Conservation (phyloP, 352 stramenopile genomes). For the Phytophthora pisi region DNA sequence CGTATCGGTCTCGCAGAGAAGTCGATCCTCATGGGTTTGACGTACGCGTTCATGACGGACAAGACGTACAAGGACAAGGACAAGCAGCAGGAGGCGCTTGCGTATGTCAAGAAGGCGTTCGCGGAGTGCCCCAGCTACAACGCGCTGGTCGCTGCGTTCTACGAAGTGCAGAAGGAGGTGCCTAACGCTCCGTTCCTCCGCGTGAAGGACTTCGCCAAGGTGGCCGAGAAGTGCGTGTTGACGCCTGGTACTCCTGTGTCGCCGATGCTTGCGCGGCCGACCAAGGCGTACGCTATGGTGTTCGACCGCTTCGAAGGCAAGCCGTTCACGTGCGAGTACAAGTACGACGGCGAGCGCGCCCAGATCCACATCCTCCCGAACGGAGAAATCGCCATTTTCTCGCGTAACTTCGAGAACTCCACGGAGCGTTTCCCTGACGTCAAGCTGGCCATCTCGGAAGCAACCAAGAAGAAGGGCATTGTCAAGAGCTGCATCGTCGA, state of each 20-base stretch:
- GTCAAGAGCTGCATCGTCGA: conserved; percentile 97
- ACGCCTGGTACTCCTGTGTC: conserved; percentile 97
- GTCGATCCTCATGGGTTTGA: conserved; percentile 97
- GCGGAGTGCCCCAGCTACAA: conserved; percentile 97
- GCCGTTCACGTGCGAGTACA: conserved; percentile 99
- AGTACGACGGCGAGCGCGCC: conserved; percentile 99
- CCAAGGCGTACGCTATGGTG: conserved; percentile 96
- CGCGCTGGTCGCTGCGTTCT: conserved; percentile 92
- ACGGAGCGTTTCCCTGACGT: conserved; percentile 97
- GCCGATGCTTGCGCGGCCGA: conserved; percentile 99
- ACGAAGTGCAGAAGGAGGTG: conserved; percentile 52
- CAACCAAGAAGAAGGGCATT: conserved; percentile 56
- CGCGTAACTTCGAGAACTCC: conserved; percentile 98
- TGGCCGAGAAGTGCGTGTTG: conserved; percentile 88
- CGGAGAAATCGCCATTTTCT: conserved; percentile 97
- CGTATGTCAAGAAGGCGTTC: conserved; percentile 98
- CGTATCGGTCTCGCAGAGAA: conserved; percentile 97
- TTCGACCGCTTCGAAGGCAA: conserved; percentile 96
- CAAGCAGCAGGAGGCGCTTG: conserved; percentile 89
- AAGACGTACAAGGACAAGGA: conserved; percentile 83
- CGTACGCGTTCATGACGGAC: conserved; percentile 95
- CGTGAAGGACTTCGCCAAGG: conserved; percentile 61
- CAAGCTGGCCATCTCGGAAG: conserved; percentile 71
- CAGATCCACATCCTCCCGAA: conserved; percentile 94
- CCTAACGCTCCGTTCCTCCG: conserved; percentile 49